Evolutionary conservation across 306 rosid species (phyloP).

Genomic region (Begonia fuchsioides): DNA sequence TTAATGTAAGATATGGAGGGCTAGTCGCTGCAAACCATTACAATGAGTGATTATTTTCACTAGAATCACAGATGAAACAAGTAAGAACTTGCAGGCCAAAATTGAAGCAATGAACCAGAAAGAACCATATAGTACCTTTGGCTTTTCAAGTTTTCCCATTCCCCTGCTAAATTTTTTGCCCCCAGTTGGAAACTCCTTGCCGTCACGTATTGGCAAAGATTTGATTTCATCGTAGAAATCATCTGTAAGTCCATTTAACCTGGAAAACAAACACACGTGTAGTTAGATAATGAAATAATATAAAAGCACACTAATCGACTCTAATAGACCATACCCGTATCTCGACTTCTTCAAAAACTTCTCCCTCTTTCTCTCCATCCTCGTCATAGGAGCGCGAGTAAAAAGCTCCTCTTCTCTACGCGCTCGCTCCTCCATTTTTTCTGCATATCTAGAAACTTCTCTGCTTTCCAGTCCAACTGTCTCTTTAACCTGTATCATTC

Average conservation of each 20-base stretch:
- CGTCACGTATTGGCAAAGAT: slow-evolving; percentile 43
- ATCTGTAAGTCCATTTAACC: slow-evolving; percentile 73
- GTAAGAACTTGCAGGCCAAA: too few species aligned
- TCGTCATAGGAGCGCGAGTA: slow-evolving; percentile 61
- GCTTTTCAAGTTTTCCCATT: slow-evolving; percentile 38
- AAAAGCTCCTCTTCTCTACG: slow-evolving; percentile 69
- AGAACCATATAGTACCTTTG: slow-evolving; percentile 31
- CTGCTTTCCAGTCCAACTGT: slow-evolving; percentile 41
- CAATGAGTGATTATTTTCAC: too few species aligned
- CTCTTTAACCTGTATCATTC: slow-evolving; percentile 41
- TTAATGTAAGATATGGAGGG: too few species aligned
- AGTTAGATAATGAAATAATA: not conserved
- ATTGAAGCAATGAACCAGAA: too few species aligned
- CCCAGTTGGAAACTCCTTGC: slow-evolving; percentile 22
- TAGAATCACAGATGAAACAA: too few species aligned
- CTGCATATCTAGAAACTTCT: slow-evolving; percentile 42
- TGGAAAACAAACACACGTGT: slow-evolving; percentile 18
- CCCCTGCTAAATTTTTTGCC: slow-evolving; percentile 24
- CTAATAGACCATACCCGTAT: slow-evolving; percentile 46
- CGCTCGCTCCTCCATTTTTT: slow-evolving; percentile 54
- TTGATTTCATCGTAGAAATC: slow-evolving; percentile 69
- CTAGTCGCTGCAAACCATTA: too few species aligned
- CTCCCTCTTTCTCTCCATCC: slow-evolving; percentile 56
- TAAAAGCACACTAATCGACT: not conserved
- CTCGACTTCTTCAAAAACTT: slow-evolving; percentile 60